Percentiles rank a stretch among this genome's conserved stretches.
These are phyloP conservation scores for Brassica incana DNA, from an alignment of 345 rosid genomes.

Conservation along the genomic window DNA sequence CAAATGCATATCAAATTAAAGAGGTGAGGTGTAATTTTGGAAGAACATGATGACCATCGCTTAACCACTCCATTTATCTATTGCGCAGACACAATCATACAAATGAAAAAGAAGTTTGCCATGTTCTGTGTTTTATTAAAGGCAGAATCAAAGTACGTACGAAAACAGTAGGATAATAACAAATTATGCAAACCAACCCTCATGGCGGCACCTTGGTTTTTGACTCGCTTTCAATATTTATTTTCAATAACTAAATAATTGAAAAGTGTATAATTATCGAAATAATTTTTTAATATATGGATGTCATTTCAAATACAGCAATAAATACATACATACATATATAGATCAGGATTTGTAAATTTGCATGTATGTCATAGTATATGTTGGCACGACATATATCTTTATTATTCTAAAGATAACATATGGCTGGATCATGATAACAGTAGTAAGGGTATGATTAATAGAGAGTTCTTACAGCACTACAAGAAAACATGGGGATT, in stretches of 20 bases:
- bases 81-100: not conserved
- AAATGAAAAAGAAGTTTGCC: not conserved
- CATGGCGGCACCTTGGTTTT: not conserved
- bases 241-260: not conserved
- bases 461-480: too few relatives aligned
- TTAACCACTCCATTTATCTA: constrained; percentile 22
- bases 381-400: not conserved
- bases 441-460: not conserved
- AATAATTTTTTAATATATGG: not conserved
- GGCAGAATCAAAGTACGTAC: constrained; percentile 6
- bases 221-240: not conserved
- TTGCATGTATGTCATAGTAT: not conserved
- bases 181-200: not conserved
- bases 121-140: not conserved
- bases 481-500: too few relatives aligned
- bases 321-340: not conserved
- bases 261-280: not conserved
- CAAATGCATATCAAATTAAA: constrained; percentile 10
- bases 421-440: not conserved
- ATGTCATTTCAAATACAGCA: not conserved
- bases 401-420: not conserved
- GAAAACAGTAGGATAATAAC: constrained; percentile 10
- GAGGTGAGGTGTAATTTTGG: constrained; percentile 24
- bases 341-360: not conserved
- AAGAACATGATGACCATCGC: constrained; percentile 20